Conservation (phyloP, 306 rosid species). For the Cucumis melo region DNA sequence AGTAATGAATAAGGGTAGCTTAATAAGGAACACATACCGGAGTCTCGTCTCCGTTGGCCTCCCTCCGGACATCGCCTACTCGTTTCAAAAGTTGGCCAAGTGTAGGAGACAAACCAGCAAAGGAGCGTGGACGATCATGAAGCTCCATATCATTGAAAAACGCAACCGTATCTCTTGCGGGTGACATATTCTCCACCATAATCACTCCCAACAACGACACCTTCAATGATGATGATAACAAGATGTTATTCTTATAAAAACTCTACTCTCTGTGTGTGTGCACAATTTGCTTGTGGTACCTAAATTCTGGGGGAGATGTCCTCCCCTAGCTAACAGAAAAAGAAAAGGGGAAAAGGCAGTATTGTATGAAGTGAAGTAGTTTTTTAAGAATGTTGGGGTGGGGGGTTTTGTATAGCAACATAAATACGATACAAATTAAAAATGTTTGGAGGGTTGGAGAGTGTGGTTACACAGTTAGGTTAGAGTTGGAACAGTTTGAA, state of each 20-base stretch:
- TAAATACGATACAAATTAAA: neutral
- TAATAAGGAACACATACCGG: constrained; percentile 16
- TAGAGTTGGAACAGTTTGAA: neutral
- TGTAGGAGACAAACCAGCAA: constrained; percentile 28
- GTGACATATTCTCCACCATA: constrained; percentile 27
- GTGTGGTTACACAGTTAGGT: neutral
- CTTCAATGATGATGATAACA: too few species aligned
- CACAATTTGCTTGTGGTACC: neutral
- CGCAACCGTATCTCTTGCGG: constrained; percentile 13
- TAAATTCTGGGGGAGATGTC: neutral
- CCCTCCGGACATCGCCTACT: constrained; percentile 57
- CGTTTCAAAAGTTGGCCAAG: constrained; percentile 63
- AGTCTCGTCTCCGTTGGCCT: constrained; percentile 58
- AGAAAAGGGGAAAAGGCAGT: neutral
- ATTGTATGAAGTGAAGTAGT: neutral
- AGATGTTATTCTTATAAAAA: neutral
- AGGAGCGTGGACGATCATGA: constrained; percentile 12
- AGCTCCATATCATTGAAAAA: constrained; percentile 29
- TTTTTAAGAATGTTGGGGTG: neutral
- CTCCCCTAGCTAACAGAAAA: neutral
- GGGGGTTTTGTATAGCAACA: neutral
- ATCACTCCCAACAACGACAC: neutral
- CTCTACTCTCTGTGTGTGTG: too few species aligned
- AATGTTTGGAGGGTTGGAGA: neutral
- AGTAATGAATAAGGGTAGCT: too few species aligned